Evolutionary conservation across 208 protist species (phyloP).

Genomic region (Leishmania tropica): DNA sequence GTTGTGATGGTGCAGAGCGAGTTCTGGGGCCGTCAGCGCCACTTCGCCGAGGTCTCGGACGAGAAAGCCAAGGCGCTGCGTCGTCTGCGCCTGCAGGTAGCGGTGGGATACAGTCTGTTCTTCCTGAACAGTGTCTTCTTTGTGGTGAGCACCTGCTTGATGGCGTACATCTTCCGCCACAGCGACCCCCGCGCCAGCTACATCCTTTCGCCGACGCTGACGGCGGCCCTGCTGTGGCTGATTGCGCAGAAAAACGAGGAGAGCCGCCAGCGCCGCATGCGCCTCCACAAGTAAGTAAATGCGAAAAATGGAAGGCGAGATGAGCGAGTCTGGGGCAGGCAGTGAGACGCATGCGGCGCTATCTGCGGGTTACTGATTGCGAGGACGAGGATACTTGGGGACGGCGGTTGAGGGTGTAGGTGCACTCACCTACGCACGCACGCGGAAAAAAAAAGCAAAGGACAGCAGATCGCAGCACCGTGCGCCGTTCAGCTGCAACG

Average conservation of each 20-base stretch:
- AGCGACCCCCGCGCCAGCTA: constrained; percentile 79
- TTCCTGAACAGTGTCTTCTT: constrained; percentile 89
- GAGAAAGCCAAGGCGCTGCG: constrained; percentile 71
- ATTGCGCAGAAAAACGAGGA: constrained; percentile 92
- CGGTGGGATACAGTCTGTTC: constrained; percentile 81
- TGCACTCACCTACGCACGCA: neutral
- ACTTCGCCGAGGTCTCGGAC: constrained; percentile 73
- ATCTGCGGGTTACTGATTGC: neutral
- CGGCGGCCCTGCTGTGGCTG: constrained; percentile 82
- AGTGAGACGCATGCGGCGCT: neutral
- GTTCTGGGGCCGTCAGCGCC: constrained; percentile 89
- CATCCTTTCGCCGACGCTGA: constrained; percentile 80
- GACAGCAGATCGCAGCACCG: neutral
- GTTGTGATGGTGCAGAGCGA: constrained; percentile 86
- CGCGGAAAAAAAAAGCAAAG: neutral
- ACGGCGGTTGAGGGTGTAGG: neutral
- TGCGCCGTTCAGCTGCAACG: neutral
- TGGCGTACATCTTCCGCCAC: constrained; percentile 88
- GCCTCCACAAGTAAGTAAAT: constrained; percentile 66
- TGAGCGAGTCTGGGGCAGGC: neutral
- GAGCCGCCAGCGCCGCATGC: constrained; percentile 85
- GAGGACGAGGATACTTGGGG: neutral
- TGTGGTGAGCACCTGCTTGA: constrained; percentile 65
- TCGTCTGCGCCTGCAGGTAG: constrained; percentile 79
- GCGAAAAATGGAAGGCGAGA: neutral